Evolutionary conservation across 768 basidiomycete species (phyloP), one percentile per base, ranked within the genome.

Genomic region (Podaxis sp.): DNA sequence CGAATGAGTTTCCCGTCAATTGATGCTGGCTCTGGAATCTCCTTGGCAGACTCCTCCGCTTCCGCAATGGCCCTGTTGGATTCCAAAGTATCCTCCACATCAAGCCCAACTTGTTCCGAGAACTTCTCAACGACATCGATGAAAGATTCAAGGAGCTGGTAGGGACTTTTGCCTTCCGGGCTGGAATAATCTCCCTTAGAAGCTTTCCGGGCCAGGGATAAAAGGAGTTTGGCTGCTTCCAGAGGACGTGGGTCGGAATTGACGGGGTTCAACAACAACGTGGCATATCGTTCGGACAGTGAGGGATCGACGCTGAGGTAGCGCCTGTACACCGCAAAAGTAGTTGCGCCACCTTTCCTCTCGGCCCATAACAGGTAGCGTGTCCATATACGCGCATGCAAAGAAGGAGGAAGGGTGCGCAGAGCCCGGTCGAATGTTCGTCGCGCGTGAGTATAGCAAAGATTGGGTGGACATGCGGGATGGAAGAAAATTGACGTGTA

Each of bases 321-420:
- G 48, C 97, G 87, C 60, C 95, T 86, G 78, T 96, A 99, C 4
- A 96, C 84, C 26, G 84, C 77, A 52, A 93, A 90, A 46, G 87
- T 87, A 2, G 91, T 90, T n/a, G 80, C 68, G 19, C 94, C 92
- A 55, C 93, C 92, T 73, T 83, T 87, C 15, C 79, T 72, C 77
- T 97, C 95, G 4, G 95, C 91, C 93, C 95, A 98, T 13, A 92
- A 80, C 17, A 99, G 84, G 75, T 98, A 99, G 60, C 91, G 84
- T 12, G 89, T 85, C 97, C 97, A 99, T 66, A 99, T 84, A 39
- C 95, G 89, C 4, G 84, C 84, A 71, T 99, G 97, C 22, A 98
- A 79, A 52, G 94, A 95, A 2, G 96, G 95, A 13, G 95, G 92
- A 7, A 99, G 84, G 0, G 96, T 95, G 57, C 96, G 92, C 30